These are phyloP conservation scores for Bruguiera gymnorhiza DNA, from an alignment of 345 rosid species.

Conservation along the genomic window DNA sequence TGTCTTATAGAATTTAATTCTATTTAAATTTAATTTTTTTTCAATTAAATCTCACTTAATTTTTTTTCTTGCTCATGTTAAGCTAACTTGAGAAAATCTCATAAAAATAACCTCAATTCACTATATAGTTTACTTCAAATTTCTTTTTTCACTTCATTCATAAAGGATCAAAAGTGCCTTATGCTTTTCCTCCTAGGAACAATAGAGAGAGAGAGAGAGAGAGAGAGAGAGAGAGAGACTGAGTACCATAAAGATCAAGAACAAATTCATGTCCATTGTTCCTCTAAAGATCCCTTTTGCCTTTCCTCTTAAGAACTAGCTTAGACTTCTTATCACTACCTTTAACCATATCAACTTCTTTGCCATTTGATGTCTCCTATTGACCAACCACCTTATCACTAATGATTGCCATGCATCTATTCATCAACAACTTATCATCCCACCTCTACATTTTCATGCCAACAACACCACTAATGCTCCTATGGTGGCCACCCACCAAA, in stretches of 20 bases:
- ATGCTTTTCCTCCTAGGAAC: background rate
- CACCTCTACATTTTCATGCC: slow-evolving; percentile 19
- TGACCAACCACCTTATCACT: slow-evolving; percentile 19
- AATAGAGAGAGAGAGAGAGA: too few species aligned
- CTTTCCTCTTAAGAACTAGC: slow-evolving; percentile 40
- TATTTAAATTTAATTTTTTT: too few species aligned
- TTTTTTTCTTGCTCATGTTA: too few species aligned
- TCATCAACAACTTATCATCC: slow-evolving; percentile 21
- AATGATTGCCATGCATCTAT: slow-evolving; percentile 39
- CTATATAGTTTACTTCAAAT: too few species aligned
- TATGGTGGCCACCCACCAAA: slow-evolving; percentile 12
- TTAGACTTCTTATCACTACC: slow-evolving; percentile 28
- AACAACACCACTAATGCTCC: slow-evolving; percentile 6
- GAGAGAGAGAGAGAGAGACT: background rate
- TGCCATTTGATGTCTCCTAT: slow-evolving; percentile 22
- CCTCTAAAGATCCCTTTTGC: slow-evolving; percentile 54
- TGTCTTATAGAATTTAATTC: too few species aligned
- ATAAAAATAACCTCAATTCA: too few species aligned
- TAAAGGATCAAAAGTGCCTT: too few species aligned
- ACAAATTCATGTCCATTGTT: slow-evolving; percentile 32
- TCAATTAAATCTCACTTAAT: too few species aligned
- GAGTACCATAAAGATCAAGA: slow-evolving; percentile 59
- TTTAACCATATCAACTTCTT: slow-evolving; percentile 42
- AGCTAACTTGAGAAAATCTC: too few species aligned
- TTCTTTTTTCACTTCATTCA: too few species aligned